Evolutionary conservation across 495 filamentous ascomycete species (phyloP), one percentile per base, ranked within the genome.

Genomic region (Penicillium salamii): DNA sequence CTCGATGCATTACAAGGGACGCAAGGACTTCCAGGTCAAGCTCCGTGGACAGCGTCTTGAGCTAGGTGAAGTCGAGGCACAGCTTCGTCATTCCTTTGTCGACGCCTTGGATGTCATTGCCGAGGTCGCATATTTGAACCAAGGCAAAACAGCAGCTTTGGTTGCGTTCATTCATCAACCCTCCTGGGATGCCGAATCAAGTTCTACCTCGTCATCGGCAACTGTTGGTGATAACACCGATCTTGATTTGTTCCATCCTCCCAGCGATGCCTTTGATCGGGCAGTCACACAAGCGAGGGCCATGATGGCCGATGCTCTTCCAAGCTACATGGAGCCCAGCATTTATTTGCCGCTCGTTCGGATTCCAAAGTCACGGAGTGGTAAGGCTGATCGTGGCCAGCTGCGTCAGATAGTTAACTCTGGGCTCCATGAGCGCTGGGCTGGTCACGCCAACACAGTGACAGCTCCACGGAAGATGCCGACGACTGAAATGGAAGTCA

Each of bases 21-120:
- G 49, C 20, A 51, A 41, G 31, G 49, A 51, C 28, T 34, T 33
- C 12, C 49, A 45, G 24, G 41, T 51, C 18, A 51, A 51, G 23
- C 49, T 51, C 3, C 41, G 37, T 18, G 49, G 49, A 5, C 49
- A 51, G 21, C 39, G 39, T 13, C 21, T 51, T 24, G 49, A 51
- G 15, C 40, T 51, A 20, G 33, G 40, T 14, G 49, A 51, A 14
- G 37, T 51, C 19, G 49, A 51, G 17, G 18, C n/a, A 14, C 26
- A 32, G 2, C 18, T 45, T 18, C 26, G n/a, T 18, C 17, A 6
- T 3, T 11, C n/a, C 3, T 33, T 45, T 20, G 17, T 29, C 29
- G 17, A 20, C 15, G 42, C 42, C 13, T 33, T 18, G 8, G 26
- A 45, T 8, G 42, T 35, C 7, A 32, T 45, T 5, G 42, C 42